phyloP scores from a whole-genome alignment of 140 eudicot species.

The Ambrosia hybrid region DNA sequence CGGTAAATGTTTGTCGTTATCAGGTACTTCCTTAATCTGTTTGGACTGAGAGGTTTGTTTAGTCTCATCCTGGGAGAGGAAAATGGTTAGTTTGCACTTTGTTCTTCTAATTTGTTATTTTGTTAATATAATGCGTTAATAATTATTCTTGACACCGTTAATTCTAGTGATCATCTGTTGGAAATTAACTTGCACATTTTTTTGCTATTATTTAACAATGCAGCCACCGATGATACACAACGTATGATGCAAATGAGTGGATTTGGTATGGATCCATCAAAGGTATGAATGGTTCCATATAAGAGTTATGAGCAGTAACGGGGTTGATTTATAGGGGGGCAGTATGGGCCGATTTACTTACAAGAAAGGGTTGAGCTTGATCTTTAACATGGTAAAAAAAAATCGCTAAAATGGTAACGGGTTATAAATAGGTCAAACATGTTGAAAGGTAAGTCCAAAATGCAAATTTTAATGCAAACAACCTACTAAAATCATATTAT shows the following conservation, averaged over 20 bases:
- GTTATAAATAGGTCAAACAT: not conserved
- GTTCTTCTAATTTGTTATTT: not conserved
- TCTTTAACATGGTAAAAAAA: not conserved
- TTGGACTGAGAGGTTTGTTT: slow-evolving; percentile 93
- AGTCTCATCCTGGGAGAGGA: slow-evolving; percentile 97
- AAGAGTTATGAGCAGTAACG: not conserved
- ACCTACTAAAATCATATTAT: not conserved
- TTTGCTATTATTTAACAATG: slow-evolving; percentile 25
- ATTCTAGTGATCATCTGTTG: not conserved
- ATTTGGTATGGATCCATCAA: slow-evolving; percentile 86
- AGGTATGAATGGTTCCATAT: slow-evolving; percentile 46
- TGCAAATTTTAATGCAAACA: not conserved
- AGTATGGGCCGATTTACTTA: not conserved
- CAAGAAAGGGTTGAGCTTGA: not conserved
- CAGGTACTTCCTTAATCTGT: slow-evolving; percentile 97
- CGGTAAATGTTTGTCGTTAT: slow-evolving; percentile 6
- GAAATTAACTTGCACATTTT: not conserved
- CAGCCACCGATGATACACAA: slow-evolving; percentile 95
- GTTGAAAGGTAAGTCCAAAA: not conserved
- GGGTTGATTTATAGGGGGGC: not conserved
- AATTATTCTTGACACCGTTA: not conserved
- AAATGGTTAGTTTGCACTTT: slow-evolving; percentile 63
- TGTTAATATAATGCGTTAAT: not conserved
- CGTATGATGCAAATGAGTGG: slow-evolving; percentile 99
- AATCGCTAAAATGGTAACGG: not conserved